Evolutionary conservation across 371 early-diverging fungal species (phyloP).

Genomic region (Rhizopus delemar): DNA sequence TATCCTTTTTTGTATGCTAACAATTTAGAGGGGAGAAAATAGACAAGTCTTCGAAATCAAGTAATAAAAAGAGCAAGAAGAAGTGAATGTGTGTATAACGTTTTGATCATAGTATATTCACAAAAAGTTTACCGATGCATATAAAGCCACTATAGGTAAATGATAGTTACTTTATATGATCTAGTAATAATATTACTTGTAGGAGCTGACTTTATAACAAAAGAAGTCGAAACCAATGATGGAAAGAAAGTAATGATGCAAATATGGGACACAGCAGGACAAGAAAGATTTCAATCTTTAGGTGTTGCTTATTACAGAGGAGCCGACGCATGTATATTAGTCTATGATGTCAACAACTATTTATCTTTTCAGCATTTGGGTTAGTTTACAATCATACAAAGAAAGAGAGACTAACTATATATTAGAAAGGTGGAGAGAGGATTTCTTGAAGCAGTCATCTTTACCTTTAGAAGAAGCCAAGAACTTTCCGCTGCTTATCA

Average conservation of each 20-base stretch:
- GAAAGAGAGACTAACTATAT: neutral
- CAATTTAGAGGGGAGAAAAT: neutral
- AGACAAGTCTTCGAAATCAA: constrained; percentile 67
- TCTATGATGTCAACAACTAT: constrained; percentile 92
- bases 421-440: constrained; percentile 85
- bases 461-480: constrained; percentile 70
- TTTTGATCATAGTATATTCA: constrained; percentile 77
- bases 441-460: constrained; percentile 78
- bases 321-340: constrained; percentile 96
- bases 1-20: neutral
- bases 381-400: constrained; percentile 1
- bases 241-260: constrained; percentile 68
- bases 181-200: neutral
- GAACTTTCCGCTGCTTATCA: constrained; percentile 83
- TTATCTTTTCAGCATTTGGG: constrained; percentile 93
- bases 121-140: constrained; percentile 89
- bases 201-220: constrained; percentile 93
- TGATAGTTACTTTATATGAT: neutral
- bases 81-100: neutral
- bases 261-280: constrained; percentile 88
- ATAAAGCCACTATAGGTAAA: constrained; percentile 96
- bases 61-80: constrained; percentile 19
- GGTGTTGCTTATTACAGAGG: constrained; percentile 97
- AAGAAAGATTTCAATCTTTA: constrained; percentile 95
- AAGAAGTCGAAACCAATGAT: constrained; percentile 80